A percentile compares a stretch with the other conserved stretches of the same genome.
Conservation (phyloP, 257 asterid genomes). For the Nicotiana paniculata region DNA sequence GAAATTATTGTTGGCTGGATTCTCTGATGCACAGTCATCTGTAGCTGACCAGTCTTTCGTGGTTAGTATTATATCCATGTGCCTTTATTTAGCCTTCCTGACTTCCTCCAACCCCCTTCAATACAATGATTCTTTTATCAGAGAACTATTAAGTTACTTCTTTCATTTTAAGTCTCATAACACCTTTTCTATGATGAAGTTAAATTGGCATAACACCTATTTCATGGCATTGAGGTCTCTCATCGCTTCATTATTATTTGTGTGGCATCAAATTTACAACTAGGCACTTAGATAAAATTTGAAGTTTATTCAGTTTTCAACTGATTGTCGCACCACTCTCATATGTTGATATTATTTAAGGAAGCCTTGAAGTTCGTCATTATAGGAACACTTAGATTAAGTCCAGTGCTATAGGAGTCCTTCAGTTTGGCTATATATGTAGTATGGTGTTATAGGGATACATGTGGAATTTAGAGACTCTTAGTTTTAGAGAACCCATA, state of each 20-base stretch:
- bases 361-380: not conserved
- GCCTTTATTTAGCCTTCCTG: not conserved
- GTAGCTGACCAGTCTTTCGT: slow-evolving; percentile 39
- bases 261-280: not conserved
- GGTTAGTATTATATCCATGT: slow-evolving; percentile 31
- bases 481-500: not conserved
- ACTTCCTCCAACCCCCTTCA: not conserved
- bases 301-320: not conserved
- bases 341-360: no score
- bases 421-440: not conserved
- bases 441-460: not conserved
- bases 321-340: not conserved
- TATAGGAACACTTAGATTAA: not conserved
- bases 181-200: not conserved
- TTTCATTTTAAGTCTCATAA: not conserved
- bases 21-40: slow-evolving; percentile 50
- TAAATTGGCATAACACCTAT: not conserved
- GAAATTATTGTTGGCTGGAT: slow-evolving; percentile 66
- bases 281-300: not conserved
- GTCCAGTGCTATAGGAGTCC: not conserved
- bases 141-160: not conserved
- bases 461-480: not conserved
- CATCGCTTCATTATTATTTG: not conserved
- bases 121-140: not conserved
- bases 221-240: not conserved